phyloP scores from a whole-genome alignment of 2,329 filamentous ascomycete genomes.

The Ceratocystis colombiana region DNA sequence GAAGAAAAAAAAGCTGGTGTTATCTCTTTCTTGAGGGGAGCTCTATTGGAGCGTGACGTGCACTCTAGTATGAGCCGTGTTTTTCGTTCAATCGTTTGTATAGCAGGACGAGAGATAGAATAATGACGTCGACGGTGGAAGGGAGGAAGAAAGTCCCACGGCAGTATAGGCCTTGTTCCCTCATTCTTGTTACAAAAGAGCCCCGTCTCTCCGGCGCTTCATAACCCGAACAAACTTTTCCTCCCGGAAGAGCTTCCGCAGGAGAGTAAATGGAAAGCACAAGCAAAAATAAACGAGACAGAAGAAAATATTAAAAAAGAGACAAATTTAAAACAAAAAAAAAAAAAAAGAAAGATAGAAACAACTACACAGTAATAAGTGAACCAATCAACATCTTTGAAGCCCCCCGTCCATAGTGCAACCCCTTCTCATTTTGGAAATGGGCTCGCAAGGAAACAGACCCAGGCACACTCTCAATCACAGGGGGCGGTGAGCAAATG shows the following conservation, averaged over 20 bases:
- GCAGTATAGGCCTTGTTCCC: background rate
- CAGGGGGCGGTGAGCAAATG: constrained; percentile 11
- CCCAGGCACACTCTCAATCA: background rate
- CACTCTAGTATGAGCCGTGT: background rate
- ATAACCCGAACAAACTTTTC: background rate
- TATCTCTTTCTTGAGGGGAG: background rate
- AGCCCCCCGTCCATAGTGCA: background rate
- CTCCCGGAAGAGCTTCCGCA: background rate
- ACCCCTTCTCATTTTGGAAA: background rate
- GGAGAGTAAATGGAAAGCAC: background rate
- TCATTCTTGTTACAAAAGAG: background rate
- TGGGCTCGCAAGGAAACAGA: background rate
- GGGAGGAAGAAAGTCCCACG: background rate
- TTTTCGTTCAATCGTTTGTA: background rate
- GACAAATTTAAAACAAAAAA: background rate
- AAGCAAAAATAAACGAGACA: background rate
- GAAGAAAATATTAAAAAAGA: background rate
- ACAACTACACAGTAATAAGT: background rate
- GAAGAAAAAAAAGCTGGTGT: background rate
- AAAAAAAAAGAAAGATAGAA: background rate
- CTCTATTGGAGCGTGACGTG: background rate
- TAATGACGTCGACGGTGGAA: background rate
- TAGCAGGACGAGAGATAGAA: background rate
- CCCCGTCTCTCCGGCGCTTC: background rate
- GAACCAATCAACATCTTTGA: background rate